A percentile compares a stretch with the other conserved stretches of the same genome.
Conservation (phyloP, 2,329 filamentous ascomycete species). For the Cercospora sp. region DNA sequence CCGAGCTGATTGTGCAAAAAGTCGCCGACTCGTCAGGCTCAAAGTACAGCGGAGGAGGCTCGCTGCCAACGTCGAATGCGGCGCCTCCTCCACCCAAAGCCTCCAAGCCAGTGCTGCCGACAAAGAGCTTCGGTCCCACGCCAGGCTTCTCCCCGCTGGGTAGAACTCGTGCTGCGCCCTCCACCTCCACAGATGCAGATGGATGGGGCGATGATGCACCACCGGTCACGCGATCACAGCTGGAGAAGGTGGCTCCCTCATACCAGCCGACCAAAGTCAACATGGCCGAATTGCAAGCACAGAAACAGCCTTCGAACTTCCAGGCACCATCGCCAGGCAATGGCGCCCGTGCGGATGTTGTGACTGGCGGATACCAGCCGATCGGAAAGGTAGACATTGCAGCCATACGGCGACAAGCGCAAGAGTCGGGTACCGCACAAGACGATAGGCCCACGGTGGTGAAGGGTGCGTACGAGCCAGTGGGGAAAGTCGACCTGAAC, state of each 20-base stretch:
- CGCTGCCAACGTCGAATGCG: conserved; percentile 49
- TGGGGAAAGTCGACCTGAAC: conserved; percentile 96
- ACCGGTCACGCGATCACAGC: conserved; percentile 78
- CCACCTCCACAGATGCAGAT: conserved; percentile 68
- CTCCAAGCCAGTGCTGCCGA: conserved; percentile 91
- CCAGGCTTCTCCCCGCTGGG: conserved; percentile 67
- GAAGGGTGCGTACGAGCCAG: conserved; percentile 90
- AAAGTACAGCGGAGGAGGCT: conserved; percentile 78
- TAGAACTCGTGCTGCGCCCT: conserved; percentile 56
- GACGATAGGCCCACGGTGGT: conserved; percentile 83
- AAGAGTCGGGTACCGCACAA: conserved; percentile 55
- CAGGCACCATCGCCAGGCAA: conserved; percentile 51
- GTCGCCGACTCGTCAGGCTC: conserved; percentile 91
- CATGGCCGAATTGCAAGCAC: conserved; percentile 78
- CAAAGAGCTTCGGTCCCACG: conserved; percentile 56
- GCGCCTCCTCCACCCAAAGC: conserved; percentile 70
- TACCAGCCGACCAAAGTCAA: conserved; percentile 97
- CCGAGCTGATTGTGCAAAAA: conserved; percentile 86
- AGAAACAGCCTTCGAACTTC: conserved; percentile 67
- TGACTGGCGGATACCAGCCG: conserved; percentile 86
- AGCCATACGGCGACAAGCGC: conserved; percentile 74
- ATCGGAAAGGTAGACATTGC: conserved; percentile 97
- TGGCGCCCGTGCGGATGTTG: conserved; percentile 59
- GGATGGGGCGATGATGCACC: conserved; percentile 96
- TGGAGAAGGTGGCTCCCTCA: conserved; percentile 88